phyloP scores from a whole-genome alignment of 1,284 basidiomycete genomes.

The Apiotrichum montevideense region DNA sequence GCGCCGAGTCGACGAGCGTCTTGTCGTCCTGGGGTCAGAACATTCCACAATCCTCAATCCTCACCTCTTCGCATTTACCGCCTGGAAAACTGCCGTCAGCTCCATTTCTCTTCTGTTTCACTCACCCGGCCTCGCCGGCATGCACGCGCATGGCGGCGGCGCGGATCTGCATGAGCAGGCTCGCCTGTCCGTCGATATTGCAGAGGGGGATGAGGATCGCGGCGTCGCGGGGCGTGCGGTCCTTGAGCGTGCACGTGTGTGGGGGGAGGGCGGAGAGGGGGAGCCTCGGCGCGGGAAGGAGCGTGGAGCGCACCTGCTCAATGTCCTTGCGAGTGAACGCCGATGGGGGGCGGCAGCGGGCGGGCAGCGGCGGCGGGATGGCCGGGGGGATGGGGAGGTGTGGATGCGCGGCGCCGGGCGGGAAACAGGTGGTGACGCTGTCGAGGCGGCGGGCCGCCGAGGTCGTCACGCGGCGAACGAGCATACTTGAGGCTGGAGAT shows the following conservation, averaged over 20 bases:
- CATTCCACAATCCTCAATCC: background rate
- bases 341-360: background rate
- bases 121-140: slow-evolving; percentile 41
- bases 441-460: no score
- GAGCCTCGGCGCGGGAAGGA: slow-evolving; percentile 13
- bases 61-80: slow-evolving; percentile 7
- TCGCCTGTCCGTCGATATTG: slow-evolving; percentile 29
- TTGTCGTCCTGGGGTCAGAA: slow-evolving; percentile 15
- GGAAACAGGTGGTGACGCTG: no score
- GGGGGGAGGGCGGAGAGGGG: slow-evolving; percentile 17
- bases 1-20: slow-evolving; percentile 27
- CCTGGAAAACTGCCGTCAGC: slow-evolving; percentile 12
- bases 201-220: slow-evolving; percentile 40
- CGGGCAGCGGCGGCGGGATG: background rate
- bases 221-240: slow-evolving; percentile 20
- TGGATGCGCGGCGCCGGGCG: no score
- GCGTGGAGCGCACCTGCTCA: slow-evolving; percentile 13
- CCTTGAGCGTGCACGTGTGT: slow-evolving; percentile 19
- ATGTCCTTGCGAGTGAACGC: slow-evolving; percentile 28
- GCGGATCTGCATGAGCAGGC: slow-evolving; percentile 34
- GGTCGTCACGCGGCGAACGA: no score
- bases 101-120: background rate
- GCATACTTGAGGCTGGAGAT: no score
- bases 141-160: slow-evolving; percentile 31
- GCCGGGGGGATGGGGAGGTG: no score